phyloP scores from a whole-genome alignment of 1,284 basidiomycete genomes.

The Malassezia sp. region DNA sequence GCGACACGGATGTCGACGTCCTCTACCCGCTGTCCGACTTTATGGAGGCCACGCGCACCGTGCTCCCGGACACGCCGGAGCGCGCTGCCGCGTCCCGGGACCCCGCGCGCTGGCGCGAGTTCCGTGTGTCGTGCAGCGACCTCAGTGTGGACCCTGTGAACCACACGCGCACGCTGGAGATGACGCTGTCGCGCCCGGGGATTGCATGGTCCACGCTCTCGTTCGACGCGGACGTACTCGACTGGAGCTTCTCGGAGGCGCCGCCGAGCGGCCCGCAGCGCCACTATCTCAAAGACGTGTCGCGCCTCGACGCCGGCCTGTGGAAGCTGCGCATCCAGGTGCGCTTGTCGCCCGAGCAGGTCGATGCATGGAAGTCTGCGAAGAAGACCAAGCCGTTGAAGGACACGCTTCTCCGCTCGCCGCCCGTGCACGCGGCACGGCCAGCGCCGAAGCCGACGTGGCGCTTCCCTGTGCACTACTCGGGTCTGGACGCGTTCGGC shows the following conservation, averaged over 20 bases:
- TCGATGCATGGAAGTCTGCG: slow-evolving; percentile 6
- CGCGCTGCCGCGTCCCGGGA: background rate
- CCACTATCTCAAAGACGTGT: slow-evolving; percentile 83
- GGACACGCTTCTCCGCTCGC: slow-evolving; percentile 6
- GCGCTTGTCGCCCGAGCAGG: slow-evolving; percentile 49
- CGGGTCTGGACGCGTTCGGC: slow-evolving; percentile 25
- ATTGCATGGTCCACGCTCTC: slow-evolving; percentile 83
- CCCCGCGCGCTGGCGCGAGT: slow-evolving; percentile 4
- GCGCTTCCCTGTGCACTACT: slow-evolving; percentile 28
- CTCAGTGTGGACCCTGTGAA: slow-evolving; percentile 59
- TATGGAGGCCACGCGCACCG: slow-evolving; percentile 64
- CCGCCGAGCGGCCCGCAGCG: slow-evolving; percentile 53
- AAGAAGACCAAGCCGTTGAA: background rate
- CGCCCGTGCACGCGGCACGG: slow-evolving; percentile 6
- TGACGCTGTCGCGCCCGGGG: slow-evolving; percentile 68
- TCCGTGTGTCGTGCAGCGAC: slow-evolving; percentile 13
- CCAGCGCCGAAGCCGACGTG: slow-evolving; percentile 18
- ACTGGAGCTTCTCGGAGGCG: slow-evolving; percentile 60
- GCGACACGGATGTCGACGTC: slow-evolving; percentile 48
- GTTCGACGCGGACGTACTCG: slow-evolving; percentile 78
- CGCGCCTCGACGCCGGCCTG: slow-evolving; percentile 62
- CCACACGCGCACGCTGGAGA: slow-evolving; percentile 61
- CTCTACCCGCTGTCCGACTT: slow-evolving; percentile 63
- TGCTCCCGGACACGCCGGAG: slow-evolving; percentile 50
- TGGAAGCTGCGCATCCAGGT: slow-evolving; percentile 65